A percentile compares a stretch with the other conserved stretches of the same genome.
phyloP scores from a whole-genome alignment of 2,329 filamentous ascomycete species.

The Chrysoporthe austroafricana region DNA sequence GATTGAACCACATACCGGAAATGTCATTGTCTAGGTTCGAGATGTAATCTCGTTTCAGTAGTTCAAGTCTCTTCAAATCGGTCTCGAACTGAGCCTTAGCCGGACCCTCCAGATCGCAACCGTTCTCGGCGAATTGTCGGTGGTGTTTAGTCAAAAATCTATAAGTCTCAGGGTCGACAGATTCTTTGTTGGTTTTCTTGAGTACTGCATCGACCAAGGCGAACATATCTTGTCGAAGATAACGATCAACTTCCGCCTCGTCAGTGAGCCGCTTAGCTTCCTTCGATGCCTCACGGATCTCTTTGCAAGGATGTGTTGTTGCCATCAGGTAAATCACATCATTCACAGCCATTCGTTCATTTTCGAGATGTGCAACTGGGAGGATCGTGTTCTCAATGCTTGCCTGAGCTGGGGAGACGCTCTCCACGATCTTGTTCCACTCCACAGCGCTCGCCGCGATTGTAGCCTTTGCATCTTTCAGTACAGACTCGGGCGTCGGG shows the following conservation, averaged over 20 bases:
- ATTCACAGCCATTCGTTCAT: constrained; percentile 11
- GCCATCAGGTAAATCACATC: constrained; percentile 24
- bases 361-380: constrained; percentile 8
- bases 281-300: constrained; percentile 23
- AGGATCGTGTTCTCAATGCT: constrained; percentile 13
- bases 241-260: constrained; percentile 21
- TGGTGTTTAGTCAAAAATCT: constrained; percentile 25
- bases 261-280: constrained; percentile 19
- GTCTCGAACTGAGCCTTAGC: constrained; percentile 7
- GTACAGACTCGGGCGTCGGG: not conserved
- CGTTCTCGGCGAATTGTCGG: constrained; percentile 21
- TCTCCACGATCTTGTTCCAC: constrained; percentile 6
- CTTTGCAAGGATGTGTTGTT: constrained; percentile 22
- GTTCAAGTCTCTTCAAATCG: not conserved
- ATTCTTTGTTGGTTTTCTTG: not conserved
- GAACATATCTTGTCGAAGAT: constrained; percentile 23
- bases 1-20: constrained; percentile 23
- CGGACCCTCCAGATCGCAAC: constrained; percentile 17
- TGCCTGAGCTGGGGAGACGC: not conserved
- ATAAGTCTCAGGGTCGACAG: constrained; percentile 9
- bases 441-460: not conserved
- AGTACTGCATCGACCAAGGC: constrained; percentile 21
- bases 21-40: constrained; percentile 25
- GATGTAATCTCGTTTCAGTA: constrained; percentile 13
- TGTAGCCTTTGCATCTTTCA: not conserved